Evolutionary conservation across 495 filamentous ascomycete genomes (phyloP).

Genomic region (Friedmanniomyces simplex): DNA sequence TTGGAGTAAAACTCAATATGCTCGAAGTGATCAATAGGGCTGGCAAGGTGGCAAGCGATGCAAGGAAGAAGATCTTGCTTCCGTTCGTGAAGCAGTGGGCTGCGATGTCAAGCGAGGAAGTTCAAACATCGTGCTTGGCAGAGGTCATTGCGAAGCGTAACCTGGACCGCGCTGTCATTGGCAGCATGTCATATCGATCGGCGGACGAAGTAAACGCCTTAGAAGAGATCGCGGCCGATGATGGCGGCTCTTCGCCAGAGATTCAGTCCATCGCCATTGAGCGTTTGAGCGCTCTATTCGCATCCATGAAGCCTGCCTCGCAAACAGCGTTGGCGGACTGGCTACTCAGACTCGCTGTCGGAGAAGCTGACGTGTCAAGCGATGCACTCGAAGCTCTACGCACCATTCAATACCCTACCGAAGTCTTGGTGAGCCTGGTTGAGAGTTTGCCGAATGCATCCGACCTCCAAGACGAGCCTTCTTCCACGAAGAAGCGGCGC

Average conservation of each 20-base stretch:
- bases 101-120: constrained; percentile 27
- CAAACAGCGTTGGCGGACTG: constrained; percentile 48
- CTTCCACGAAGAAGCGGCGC: constrained; percentile 62
- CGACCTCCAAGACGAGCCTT: constrained; percentile 52
- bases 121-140: constrained; percentile 36
- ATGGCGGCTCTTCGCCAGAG: constrained; percentile 24
- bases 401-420: constrained; percentile 55
- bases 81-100: constrained; percentile 61
- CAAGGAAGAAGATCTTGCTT: constrained; percentile 58
- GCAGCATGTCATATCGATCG: constrained; percentile 56
- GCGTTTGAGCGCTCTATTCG: constrained; percentile 60
- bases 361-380: constrained; percentile 31
- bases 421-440: constrained; percentile 57
- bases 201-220: constrained; percentile 54
- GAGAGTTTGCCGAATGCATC: constrained; percentile 56
- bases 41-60: constrained; percentile 54
- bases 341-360: constrained; percentile 46
- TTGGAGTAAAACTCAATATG: constrained; percentile 56
- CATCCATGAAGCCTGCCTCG: constrained; percentile 46
- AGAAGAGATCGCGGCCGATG: constrained; percentile 29
- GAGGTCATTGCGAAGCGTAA: constrained; percentile 53
- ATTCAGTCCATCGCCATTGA: constrained; percentile 52
- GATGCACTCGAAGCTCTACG: constrained; percentile 59
- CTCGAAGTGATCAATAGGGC: constrained; percentile 60
- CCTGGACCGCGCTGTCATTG: constrained; percentile 49